These are phyloP conservation scores for Clarireedia sp. DNA, from an alignment of 2,329 filamentous ascomycete species.

Conservation along the genomic window DNA sequence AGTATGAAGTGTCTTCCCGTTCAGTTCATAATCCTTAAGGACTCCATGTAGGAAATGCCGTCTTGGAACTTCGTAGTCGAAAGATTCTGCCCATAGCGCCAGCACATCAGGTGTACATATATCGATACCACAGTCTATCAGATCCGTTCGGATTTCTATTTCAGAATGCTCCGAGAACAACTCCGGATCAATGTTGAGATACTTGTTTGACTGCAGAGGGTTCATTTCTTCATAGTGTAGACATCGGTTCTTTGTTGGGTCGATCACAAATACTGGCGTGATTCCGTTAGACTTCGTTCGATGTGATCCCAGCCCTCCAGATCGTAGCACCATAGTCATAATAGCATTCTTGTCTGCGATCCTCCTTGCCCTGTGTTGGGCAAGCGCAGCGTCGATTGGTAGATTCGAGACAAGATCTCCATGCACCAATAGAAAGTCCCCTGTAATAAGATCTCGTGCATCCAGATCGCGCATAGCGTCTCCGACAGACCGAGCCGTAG, in stretches of 20 bases:
- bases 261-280: slow-evolving; percentile 78
- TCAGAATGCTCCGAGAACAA: slow-evolving; percentile 66
- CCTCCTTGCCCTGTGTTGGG: slow-evolving; percentile 71
- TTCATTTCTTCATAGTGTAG: slow-evolving; percentile 92
- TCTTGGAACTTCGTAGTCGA: slow-evolving; percentile 87
- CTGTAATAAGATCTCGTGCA: slow-evolving; percentile 71
- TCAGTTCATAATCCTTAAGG: slow-evolving; percentile 92
- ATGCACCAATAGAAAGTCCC: slow-evolving; percentile 88
- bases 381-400: slow-evolving; percentile 69
- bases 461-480: slow-evolving; percentile 94
- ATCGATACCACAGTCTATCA: slow-evolving; percentile 91
- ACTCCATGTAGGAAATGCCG: slow-evolving; percentile 87
- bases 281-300: slow-evolving; percentile 69
- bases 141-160: slow-evolving; percentile 75
- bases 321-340: slow-evolving; percentile 89
- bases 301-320: slow-evolving; percentile 62
- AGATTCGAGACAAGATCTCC: slow-evolving; percentile 90
- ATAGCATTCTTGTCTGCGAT: slow-evolving; percentile 86
- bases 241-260: slow-evolving; percentile 70
- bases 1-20: slow-evolving; percentile 92
- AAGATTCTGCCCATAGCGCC: slow-evolving; percentile 93
- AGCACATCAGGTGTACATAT: slow-evolving; percentile 96
- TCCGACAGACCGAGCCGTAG: slow-evolving; percentile 75
- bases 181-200: slow-evolving; percentile 67
- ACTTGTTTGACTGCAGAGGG: slow-evolving; percentile 55